Percentiles rank a stretch among this genome's conserved stretches.
Evolutionary conservation across 2,329 filamentous ascomycete species (phyloP).

Genomic region (Tolypocladium amazonense): DNA sequence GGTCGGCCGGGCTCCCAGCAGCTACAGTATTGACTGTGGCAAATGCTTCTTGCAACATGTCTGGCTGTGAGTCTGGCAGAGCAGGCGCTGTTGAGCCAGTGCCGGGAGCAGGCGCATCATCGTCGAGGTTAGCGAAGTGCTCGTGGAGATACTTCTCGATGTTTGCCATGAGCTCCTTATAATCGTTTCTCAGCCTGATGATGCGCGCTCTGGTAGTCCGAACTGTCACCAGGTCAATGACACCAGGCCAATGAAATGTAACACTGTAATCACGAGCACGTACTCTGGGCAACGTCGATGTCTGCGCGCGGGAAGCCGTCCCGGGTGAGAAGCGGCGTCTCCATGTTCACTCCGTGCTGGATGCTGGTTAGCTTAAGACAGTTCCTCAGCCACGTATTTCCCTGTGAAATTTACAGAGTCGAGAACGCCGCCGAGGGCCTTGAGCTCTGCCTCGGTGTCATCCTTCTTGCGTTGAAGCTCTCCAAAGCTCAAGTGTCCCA

Average conservation of each 20-base stretch:
- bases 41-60: conserved; percentile 40
- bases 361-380: conserved; percentile 9
- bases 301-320: conserved; percentile 91
- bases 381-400: too few species aligned
- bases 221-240: conserved; percentile 40
- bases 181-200: conserved; percentile 83
- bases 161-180: conserved; percentile 74
- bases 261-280: conserved; percentile 9
- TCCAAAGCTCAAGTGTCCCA: conserved; percentile 56
- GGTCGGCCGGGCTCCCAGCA: conserved; percentile 66
- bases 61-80: conserved; percentile 18
- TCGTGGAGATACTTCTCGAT: conserved; percentile 84
- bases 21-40: conserved; percentile 84
- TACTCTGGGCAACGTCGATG: conserved; percentile 91
- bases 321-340: conserved; percentile 71
- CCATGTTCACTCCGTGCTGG: conserved; percentile 90
- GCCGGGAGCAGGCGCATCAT: conserved; percentile 19
- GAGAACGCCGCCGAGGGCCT: conserved; percentile 74
- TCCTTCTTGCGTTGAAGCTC: conserved; percentile 82
- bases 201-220: conserved; percentile 88
- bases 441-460: conserved; percentile 74
- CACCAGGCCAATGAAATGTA: conserved; percentile 1
- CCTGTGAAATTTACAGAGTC: conserved; percentile 55
- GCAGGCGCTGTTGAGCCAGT: conserved; percentile 14
- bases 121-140: conserved; percentile 67